Percentiles rank a stretch among this genome's conserved stretches.
Conservation (phyloP, 495 filamentous ascomycete genomes). For the Talaromyces thailandensis region DNA sequence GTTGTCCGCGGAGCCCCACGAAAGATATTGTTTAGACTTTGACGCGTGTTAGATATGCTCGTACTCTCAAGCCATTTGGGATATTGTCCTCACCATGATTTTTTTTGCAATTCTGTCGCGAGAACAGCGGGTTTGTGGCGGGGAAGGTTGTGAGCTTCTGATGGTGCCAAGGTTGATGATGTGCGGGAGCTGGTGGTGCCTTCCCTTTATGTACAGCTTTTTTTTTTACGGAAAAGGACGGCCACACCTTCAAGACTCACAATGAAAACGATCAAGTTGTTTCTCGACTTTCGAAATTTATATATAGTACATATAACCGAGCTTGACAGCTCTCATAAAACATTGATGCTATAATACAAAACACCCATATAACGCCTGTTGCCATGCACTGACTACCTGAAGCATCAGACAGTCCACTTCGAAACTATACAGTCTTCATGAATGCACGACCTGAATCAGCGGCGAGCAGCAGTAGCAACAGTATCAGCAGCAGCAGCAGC, state of each 20-base stretch:
- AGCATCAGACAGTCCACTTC: neutral
- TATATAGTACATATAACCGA: constrained; percentile 1
- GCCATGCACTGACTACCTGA: constrained; percentile 3
- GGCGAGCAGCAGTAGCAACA: neutral
- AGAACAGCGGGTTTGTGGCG: neutral
- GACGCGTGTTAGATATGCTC: constrained; percentile 4
- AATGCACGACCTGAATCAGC: neutral
- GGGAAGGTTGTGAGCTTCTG: neutral
- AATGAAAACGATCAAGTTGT: neutral
- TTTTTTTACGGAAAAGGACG: no score
- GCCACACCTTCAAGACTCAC: neutral
- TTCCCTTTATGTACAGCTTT: neutral
- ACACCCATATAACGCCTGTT: constrained; percentile 7
- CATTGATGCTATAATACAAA: constrained; percentile 6
- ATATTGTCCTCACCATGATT: constrained; percentile 2
- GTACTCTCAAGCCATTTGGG: neutral
- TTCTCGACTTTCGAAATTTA: neutral
- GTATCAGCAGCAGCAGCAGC: no score
- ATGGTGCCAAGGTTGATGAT: neutral
- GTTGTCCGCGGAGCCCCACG: constrained; percentile 79
- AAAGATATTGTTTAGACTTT: constrained; percentile 97
- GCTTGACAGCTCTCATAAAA: neutral
- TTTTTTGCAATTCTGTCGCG: neutral
- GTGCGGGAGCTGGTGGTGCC: neutral
- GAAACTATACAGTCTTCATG: neutral